Evolutionary conservation across 495 filamentous ascomycete genomes (phyloP), one percentile per base, ranked within the genome.

Genomic region (Aspergillus haitiensis): DNA sequence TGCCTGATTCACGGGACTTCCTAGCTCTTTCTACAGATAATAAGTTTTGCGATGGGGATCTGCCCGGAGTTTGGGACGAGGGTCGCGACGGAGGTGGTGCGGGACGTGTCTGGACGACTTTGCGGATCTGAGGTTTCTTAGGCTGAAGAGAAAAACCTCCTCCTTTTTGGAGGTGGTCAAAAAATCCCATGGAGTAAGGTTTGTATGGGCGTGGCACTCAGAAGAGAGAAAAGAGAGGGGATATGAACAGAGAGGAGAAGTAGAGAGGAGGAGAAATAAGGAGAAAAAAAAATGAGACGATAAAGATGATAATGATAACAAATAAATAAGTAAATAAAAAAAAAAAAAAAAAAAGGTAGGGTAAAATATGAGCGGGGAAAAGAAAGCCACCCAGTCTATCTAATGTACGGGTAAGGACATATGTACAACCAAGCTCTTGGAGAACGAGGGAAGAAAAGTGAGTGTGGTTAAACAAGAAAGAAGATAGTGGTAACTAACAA

Each of bases 111-210:
- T 78, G 75, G 37, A 78, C 72, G 47, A 81, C 73, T 66, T 80
- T 78, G 60, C 80, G 78, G 12, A 78, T 77, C 59, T 79, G 73
- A 18, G 78, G 67, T 39, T 78, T 78, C 62, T 81, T 75, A n/a
- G 78, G 66, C 56, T 82, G 79, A 52, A 82, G 64, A 18, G 79
- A 78, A 45, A 79, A 77, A 44, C 67, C 72, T 62, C 78, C 79
- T 69, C 76, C 75, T 72, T 81, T 83, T 52, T 83, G 81, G 55
- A 84, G 72, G 63, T 81, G 78, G 64, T 82, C 79, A 64, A 84
- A 84, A 67, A 81, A 81, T 54, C 79, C 80, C 81, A 83, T 83
- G 56, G 63, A 16, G 42, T 21, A 37, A 27, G 42, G n/a, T n/a
- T 47, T 39, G 1, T 27, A 27, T 7, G 57, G 31, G 36, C 5